Evolutionary conservation across 2,329 filamentous ascomycete genomes (phyloP).

Genomic region (Aspergillus versicolor): DNA sequence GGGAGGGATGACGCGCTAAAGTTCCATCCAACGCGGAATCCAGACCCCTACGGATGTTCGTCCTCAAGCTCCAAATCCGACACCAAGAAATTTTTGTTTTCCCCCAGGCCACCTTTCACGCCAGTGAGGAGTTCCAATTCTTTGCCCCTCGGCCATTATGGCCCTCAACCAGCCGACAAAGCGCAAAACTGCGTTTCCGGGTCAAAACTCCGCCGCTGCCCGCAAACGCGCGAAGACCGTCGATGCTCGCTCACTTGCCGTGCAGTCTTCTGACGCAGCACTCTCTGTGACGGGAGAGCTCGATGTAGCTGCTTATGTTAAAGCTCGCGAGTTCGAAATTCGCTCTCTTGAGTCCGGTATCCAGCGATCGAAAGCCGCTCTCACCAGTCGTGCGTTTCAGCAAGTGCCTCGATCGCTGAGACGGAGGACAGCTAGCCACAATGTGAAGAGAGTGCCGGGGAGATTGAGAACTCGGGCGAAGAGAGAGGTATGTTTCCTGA

Average conservation of each 20-base stretch:
- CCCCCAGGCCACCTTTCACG: neutral
- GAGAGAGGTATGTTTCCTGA: conserved; percentile 50
- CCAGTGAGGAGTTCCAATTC: neutral
- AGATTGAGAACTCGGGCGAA: conserved; percentile 68
- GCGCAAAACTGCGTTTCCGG: conserved; percentile 28
- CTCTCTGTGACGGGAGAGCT: conserved; percentile 70
- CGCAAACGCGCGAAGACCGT: conserved; percentile 46
- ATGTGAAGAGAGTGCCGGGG: conserved; percentile 84
- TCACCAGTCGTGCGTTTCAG: conserved; percentile 79
- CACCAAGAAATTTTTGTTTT: neutral
- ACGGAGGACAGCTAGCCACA: conserved; percentile 88
- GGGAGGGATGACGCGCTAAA: conserved; percentile 24
- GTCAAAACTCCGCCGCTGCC: conserved; percentile 27
- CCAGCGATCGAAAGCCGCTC: conserved; percentile 64
- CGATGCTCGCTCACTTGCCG: conserved; percentile 45
- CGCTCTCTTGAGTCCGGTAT: conserved; percentile 80
- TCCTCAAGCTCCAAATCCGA: neutral
- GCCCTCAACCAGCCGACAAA: conserved; percentile 31
- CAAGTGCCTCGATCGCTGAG: conserved; percentile 81
- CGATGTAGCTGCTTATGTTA: conserved; percentile 80
- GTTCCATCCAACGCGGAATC: conserved; percentile 15
- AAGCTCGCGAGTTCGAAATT: conserved; percentile 86
- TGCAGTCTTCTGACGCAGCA: conserved; percentile 46
- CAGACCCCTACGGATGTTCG: neutral
- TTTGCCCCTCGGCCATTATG: conserved; percentile 26